Conservation (phyloP, 1,284 basidiomycete species). For the Prillingera fragicola region DNA sequence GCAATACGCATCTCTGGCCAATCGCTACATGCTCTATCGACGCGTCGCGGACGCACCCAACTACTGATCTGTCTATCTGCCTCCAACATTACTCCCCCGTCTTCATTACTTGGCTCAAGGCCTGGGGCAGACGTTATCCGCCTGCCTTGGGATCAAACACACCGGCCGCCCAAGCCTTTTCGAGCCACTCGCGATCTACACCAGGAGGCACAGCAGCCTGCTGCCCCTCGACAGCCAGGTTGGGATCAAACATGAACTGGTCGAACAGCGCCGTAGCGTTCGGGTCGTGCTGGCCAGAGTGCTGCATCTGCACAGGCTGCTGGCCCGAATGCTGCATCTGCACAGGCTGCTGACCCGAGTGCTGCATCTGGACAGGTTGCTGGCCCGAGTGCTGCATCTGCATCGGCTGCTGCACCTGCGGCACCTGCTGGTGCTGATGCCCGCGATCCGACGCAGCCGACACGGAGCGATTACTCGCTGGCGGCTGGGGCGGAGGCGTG, state of each 20-base stretch:
- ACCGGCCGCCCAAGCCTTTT: conserved; percentile 5
- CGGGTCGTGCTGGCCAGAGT: not conserved
- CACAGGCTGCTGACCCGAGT: too few relatives aligned
- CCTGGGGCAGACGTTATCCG: not conserved
- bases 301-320: not conserved
- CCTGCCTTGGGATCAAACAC: conserved; percentile 1
- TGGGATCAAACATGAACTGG: conserved; percentile 5
- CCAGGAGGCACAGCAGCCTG: not conserved
- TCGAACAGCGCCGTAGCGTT: conserved; percentile 10
- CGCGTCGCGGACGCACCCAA: too few relatives aligned
- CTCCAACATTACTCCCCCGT: not conserved
- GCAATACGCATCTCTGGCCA: too few relatives aligned
- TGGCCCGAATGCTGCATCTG: not conserved
- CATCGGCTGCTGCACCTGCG: not conserved
- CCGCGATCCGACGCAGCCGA: too few relatives aligned
- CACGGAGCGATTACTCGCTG: too few relatives aligned
- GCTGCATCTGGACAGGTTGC: too few relatives aligned
- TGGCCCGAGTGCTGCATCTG: too few relatives aligned
- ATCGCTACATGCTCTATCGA: too few relatives aligned
- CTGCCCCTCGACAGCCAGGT: not conserved
- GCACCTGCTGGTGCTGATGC: not conserved
- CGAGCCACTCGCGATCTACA: conserved; percentile 6
- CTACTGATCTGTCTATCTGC: too few relatives aligned
- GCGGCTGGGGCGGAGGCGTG: not conserved
- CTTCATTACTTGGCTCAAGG: not conserved